Evolutionary conservation across 2,329 filamentous ascomycete species (phyloP).

Genomic region (Trichophyton mentagrophytes): DNA sequence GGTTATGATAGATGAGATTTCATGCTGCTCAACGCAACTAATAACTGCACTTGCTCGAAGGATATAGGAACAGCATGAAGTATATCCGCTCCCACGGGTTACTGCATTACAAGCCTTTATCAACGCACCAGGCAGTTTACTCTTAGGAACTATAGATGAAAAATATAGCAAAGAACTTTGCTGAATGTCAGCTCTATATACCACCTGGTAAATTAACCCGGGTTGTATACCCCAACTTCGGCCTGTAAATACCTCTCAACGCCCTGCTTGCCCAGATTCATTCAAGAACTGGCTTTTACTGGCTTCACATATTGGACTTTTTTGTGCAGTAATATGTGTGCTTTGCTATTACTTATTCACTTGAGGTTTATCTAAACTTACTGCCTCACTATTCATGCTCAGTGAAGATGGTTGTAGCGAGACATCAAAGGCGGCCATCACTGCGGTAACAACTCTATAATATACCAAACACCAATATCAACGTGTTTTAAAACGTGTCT

Average conservation of each 20-base stretch:
- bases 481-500: neutral
- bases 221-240: no score
- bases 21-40: slow-evolving; percentile 6
- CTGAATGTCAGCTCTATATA: no score
- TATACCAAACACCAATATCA: neutral
- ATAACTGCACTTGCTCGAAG: neutral
- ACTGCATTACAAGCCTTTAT: neutral
- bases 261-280: no score
- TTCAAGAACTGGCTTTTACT: no score
- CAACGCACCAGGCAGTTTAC: no score
- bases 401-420: neutral
- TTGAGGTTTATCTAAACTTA: neutral
- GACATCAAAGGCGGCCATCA: neutral
- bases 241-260: no score
- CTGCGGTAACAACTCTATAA: neutral
- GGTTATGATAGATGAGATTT: slow-evolving; percentile 6
- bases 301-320: no score
- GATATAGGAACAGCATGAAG: neutral
- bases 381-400: neutral
- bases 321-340: no score
- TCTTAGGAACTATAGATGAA: no score
- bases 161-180: no score
- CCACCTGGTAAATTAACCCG: no score
- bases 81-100: neutral
- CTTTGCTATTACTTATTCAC: neutral